Percentiles rank a stretch among this genome's conserved stretches.
These are phyloP conservation scores for Ceratocystis diversiconidia DNA, from an alignment of 2,329 filamentous ascomycete species.

Conservation along the genomic window DNA sequence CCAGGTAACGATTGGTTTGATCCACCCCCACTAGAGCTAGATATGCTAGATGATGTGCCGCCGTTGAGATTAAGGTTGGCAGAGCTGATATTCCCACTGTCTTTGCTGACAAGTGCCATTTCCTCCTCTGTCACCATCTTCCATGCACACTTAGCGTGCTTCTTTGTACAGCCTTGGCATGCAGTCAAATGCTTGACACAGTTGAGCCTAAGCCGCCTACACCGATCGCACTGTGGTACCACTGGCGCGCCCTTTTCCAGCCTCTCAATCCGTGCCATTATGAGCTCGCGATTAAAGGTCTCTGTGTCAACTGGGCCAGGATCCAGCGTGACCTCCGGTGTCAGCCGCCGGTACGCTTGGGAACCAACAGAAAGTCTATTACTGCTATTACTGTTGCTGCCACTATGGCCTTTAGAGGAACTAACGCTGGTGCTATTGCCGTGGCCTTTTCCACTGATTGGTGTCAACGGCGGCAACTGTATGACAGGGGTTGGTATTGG, in stretches of 20 bases:
- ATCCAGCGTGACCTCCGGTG: slow-evolving; percentile 16
- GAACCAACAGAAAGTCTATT: slow-evolving; percentile 13
- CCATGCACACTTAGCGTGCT: slow-evolving; percentile 82
- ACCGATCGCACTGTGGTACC: slow-evolving; percentile 71
- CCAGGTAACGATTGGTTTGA: slow-evolving; percentile 2
- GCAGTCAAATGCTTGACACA: slow-evolving; percentile 78
- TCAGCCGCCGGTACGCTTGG: slow-evolving; percentile 12
- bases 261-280: slow-evolving; percentile 62
- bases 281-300: slow-evolving; percentile 34
- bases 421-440: not conserved
- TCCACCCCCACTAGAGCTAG: not conserved
- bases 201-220: slow-evolving; percentile 62
- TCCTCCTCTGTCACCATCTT: slow-evolving; percentile 67
- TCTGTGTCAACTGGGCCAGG: slow-evolving; percentile 10
- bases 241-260: slow-evolving; percentile 60
- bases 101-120: slow-evolving; percentile 21
- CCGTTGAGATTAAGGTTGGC: not conserved
- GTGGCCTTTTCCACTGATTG: slow-evolving; percentile 3
- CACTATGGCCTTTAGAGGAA: not conserved
- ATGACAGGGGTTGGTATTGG: slow-evolving; percentile 15
- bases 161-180: slow-evolving; percentile 76
- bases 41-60: not conserved
- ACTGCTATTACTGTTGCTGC: not conserved
- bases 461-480: slow-evolving; percentile 10
- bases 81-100: not conserved